These are phyloP conservation scores for Nemania serpens DNA, from an alignment of 2,329 filamentous ascomycete genomes.

Conservation along the genomic window DNA sequence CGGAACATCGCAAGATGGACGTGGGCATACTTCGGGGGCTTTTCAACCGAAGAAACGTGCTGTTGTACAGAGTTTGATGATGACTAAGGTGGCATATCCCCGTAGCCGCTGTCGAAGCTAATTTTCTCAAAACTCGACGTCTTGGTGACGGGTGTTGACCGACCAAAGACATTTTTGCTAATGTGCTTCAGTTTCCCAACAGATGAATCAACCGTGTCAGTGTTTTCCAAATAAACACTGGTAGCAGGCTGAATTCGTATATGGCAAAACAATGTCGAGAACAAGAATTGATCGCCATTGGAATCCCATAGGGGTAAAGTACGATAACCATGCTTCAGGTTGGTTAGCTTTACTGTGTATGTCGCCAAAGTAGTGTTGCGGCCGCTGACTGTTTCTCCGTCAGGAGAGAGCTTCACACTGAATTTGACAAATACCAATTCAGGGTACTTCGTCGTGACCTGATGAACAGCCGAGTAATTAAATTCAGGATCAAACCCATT, in stretches of 20 bases:
- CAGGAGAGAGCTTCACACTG: constrained; percentile 85
- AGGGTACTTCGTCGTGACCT: constrained; percentile 89
- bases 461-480: constrained; percentile 77
- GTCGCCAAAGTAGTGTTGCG: constrained; percentile 73
- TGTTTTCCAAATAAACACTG: constrained; percentile 59
- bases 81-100: constrained; percentile 32
- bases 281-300: constrained; percentile 89
- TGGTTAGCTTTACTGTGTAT: constrained; percentile 90
- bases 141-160: constrained; percentile 55
- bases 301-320: constrained; percentile 88
- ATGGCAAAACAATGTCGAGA: constrained; percentile 91
- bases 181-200: constrained; percentile 61
- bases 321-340: constrained; percentile 88
- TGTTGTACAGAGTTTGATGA: constrained; percentile 27
- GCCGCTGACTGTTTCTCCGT: constrained; percentile 72
- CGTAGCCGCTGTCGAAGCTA: constrained; percentile 49
- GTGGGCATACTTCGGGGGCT: constrained; percentile 33
- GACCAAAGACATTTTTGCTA: constrained; percentile 62
- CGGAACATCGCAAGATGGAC: constrained; percentile 13
- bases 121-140: constrained; percentile 55
- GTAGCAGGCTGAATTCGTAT: constrained; percentile 69
- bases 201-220: constrained; percentile 46
- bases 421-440: constrained; percentile 92
- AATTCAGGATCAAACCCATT: constrained; percentile 96
- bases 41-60: constrained; percentile 25